Conservation (phyloP, 2,329 filamentous ascomycete species). For the Thielaviopsis musarum region DNA sequence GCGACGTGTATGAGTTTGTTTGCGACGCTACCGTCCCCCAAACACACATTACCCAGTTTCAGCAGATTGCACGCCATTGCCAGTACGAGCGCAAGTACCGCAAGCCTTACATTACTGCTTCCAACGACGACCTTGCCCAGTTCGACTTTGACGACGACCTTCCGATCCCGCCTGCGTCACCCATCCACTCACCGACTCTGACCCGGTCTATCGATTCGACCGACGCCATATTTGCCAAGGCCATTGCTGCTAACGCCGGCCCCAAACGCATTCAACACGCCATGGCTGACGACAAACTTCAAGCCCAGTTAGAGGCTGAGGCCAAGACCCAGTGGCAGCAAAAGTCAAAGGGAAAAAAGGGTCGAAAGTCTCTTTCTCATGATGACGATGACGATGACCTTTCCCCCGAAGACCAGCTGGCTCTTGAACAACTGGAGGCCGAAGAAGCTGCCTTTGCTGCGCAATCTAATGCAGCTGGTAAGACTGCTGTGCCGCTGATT, state of each 20-base stretch:
- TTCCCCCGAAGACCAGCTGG: conserved; percentile 7
- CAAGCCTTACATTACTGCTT: conserved; percentile 61
- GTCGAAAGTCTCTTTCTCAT: not conserved
- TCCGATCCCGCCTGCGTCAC: conserved; percentile 47
- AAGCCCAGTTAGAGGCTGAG: conserved; percentile 14
- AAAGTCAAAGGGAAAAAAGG: too few relatives aligned
- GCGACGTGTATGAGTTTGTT: conserved; percentile 95
- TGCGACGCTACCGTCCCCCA: conserved; percentile 60
- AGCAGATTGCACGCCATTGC: conserved; percentile 71
- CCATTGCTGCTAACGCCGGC: conserved; percentile 28
- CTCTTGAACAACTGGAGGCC: conserved; percentile 28
- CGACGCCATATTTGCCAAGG: conserved; percentile 38
- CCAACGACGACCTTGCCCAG: conserved; percentile 61
- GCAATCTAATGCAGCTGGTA: not conserved
- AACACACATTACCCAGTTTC: conserved; percentile 62
- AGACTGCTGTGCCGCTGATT: too few relatives aligned
- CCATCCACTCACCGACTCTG: conserved; percentile 40
- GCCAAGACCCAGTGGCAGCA: too few relatives aligned
- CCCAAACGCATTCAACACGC: conserved; percentile 24
- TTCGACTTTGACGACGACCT: conserved; percentile 60
- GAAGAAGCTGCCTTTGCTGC: conserved; percentile 25
- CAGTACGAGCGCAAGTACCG: conserved; percentile 96
- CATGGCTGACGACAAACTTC: conserved; percentile 13
- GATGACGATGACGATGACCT: conserved; percentile 6
- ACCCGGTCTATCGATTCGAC: conserved; percentile 38